Conservation (phyloP, 176 grass and related monocot genomes). For the Melocanna baccifera region DNA sequence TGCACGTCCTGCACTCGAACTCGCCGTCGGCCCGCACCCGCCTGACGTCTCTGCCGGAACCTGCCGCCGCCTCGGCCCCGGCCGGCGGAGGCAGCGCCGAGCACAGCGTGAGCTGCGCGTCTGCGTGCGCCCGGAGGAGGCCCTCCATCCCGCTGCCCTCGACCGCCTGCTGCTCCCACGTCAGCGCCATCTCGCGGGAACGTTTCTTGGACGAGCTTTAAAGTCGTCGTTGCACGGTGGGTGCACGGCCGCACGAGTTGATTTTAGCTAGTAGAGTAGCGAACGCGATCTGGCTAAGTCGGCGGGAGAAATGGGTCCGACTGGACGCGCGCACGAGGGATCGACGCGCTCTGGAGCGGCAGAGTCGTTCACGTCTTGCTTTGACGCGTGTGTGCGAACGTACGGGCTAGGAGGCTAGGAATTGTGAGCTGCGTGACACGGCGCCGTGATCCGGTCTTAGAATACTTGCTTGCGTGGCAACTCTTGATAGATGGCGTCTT, state of each 20-base stretch:
- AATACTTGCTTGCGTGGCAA: background rate
- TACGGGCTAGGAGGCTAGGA: background rate
- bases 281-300: background rate
- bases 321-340: background rate
- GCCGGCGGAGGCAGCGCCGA: background rate
- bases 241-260: background rate
- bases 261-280: background rate
- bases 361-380: conserved; percentile 25
- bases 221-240: background rate
- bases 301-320: background rate
- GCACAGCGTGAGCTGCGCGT: background rate
- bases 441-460: background rate
- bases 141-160: conserved; percentile 23
- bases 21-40: conserved; percentile 28
- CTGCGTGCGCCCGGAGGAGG: conserved; percentile 27
- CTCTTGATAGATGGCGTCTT: background rate
- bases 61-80: background rate
- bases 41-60: conserved; percentile 1
- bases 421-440: background rate
- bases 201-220: background rate
- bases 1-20: conserved; percentile 67
- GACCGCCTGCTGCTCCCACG: background rate
- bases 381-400: background rate
- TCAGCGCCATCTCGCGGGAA: conserved; percentile 13
- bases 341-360: background rate